Evolutionary conservation across 179 eudicot species (phyloP).

Genomic region (Silene coronaria): DNA sequence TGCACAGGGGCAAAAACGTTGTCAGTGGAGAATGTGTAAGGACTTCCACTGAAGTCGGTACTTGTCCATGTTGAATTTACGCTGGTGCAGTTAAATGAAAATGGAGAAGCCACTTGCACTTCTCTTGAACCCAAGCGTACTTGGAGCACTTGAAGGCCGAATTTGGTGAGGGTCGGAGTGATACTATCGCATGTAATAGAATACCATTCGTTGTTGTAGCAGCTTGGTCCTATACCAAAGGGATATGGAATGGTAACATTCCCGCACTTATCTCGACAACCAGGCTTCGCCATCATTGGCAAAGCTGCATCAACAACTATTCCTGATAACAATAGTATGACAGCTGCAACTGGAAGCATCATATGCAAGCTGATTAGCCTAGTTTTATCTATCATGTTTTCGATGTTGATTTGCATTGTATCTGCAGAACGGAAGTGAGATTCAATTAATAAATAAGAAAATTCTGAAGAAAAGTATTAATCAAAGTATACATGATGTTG

Average conservation of each 20-base stretch:
- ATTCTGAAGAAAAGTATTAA: neutral
- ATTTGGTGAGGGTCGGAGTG: constrained; percentile 9
- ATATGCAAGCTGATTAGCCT: neutral
- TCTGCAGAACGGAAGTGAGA: neutral
- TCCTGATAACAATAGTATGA: neutral
- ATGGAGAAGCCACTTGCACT: constrained; percentile 13
- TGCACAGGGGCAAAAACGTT: constrained; percentile 19
- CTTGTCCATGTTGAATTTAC: constrained; percentile 13
- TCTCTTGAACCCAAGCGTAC: neutral
- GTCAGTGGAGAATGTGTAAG: constrained; percentile 17
- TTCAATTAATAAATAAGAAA: neutral
- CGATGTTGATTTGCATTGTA: neutral
- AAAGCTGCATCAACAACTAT: neutral
- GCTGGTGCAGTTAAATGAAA: constrained; percentile 9
- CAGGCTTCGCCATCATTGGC: constrained; percentile 19
- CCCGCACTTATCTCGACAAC: constrained; percentile 25
- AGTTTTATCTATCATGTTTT: neutral
- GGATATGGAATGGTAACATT: constrained; percentile 31
- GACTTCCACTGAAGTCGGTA: constrained; percentile 27
- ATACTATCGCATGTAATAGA: constrained; percentile 22
- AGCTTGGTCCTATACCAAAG: constrained; percentile 27
- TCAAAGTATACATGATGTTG: neutral
- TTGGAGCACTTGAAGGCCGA: constrained; percentile 15
- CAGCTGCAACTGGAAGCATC: neutral
- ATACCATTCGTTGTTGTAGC: constrained; percentile 17